Base-by-base conservation (phyloP, 1,284 basidiomycete species). In the Sporisorium graminicola region DNA sequence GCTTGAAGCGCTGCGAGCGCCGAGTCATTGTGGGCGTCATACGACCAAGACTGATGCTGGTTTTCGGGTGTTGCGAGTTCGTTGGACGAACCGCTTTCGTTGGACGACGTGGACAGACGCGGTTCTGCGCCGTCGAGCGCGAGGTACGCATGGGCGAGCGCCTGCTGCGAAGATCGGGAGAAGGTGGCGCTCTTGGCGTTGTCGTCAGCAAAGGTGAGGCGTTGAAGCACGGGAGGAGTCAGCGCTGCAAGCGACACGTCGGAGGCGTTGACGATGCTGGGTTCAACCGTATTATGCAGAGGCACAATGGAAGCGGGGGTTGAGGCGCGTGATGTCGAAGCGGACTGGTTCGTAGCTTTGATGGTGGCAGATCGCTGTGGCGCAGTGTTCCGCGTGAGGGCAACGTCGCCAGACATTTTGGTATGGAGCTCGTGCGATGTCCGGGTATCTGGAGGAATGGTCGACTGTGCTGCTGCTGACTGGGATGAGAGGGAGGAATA, bases 81-180 rank as follows among this genome's bases (percentile, higher is more conserved):
- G 64, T 65, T 69, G 27, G 60, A 63, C 27, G 58, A 63, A 14
- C 63, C 73, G 59, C 77, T 79, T 40, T 65, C 74, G 13, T 58
- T 59, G 12, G 78, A 80, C 3, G 77, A 80, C 58, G 71, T 79
- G 46, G 78, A 80, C 2, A 80, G 62, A 9, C 78, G 70, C 5
- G 77, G 78, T 8, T 63, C 66, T 12, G 59, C 54, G 42, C 68
- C 74, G 26, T 62, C 56, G 14, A 46, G 18, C 9, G 44, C 31
- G 14, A 60, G 52, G 12, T 57, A 40, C 9, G 60, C 37, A 12
- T 61, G 52, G 18, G 31, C 43, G 44, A 58, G 44, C 18, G 20
- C 16, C 26, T 13, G 29, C 20, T 29, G 6, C n/a, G n/a, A n/a
- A n/a, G n/a, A n/a, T n/a, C n/a, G n/a, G n/a, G n/a, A n/a, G n/a